Conservation (phyloP, 2,329 filamentous ascomycete species). For the Diplodia mutila region DNA sequence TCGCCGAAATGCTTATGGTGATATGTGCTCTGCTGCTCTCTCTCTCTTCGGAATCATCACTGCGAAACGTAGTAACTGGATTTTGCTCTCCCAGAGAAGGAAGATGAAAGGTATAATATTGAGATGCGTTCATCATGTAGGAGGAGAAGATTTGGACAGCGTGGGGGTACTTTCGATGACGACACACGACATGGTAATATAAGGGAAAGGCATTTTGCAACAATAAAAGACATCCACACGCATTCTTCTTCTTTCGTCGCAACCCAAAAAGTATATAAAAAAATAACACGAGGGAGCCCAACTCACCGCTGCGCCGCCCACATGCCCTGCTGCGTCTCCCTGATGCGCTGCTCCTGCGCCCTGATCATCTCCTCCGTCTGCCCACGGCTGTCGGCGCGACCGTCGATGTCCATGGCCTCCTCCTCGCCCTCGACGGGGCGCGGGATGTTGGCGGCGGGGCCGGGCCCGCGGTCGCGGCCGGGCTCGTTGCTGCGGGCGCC, state of each 20-base stretch:
- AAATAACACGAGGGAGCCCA: not conserved
- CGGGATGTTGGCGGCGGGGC: slow-evolving; percentile 27
- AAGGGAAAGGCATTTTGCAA: not conserved
- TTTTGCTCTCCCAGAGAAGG: not conserved
- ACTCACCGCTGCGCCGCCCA: slow-evolving; percentile 45
- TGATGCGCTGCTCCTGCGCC: slow-evolving; percentile 62
- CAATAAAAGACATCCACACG: not conserved
- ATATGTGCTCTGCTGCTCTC: not conserved
- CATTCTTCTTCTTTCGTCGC: not conserved
- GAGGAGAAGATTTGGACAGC: not conserved
- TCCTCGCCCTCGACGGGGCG: slow-evolving; percentile 19
- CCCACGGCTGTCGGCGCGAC: slow-evolving; percentile 61
- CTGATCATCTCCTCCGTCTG: slow-evolving; percentile 66
- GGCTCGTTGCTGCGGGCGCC: slow-evolving; percentile 63
- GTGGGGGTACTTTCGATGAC: not conserved
- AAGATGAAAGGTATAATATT: not conserved
- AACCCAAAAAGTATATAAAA: not conserved
- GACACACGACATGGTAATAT: not conserved
- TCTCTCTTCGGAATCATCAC: not conserved
- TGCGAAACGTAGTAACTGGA: not conserved
- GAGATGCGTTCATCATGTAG: not conserved
- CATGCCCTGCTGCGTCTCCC: slow-evolving; percentile 61
- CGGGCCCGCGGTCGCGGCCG: slow-evolving; percentile 19
- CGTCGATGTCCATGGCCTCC: slow-evolving; percentile 58
- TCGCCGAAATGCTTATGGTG: not conserved